Conservation (phyloP, 192 early-diverging fungal species). For the Backusella morwellensis region DNA sequence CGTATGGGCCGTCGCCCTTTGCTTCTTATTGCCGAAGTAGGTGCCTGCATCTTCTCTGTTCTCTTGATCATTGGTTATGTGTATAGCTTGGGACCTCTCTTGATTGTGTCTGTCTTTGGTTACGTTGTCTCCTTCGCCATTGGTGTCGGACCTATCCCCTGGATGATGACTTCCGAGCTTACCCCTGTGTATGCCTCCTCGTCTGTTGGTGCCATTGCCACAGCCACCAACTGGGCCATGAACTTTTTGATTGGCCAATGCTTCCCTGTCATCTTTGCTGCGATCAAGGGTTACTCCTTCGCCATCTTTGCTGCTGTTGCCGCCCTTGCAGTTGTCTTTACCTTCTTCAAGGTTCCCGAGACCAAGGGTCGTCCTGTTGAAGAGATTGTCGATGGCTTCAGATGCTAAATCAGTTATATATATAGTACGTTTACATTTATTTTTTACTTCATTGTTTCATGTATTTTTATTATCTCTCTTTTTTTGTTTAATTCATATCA, state of each 20-base stretch:
- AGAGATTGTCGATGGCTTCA: slow-evolving; percentile 38
- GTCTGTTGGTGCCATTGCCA: slow-evolving; percentile 67
- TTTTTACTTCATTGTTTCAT: not conserved
- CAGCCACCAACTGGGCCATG: slow-evolving; percentile 67
- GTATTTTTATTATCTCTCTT: not conserved
- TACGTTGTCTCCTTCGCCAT: slow-evolving; percentile 78
- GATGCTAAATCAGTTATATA: not conserved
- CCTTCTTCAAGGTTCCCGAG: slow-evolving; percentile 47
- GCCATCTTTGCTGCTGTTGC: not conserved
- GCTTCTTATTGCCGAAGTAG: not conserved
- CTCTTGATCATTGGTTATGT: slow-evolving; percentile 55
- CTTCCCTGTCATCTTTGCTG: slow-evolving; percentile 33
- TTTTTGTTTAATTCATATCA: not conserved
- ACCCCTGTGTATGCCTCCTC: slow-evolving; percentile 73
- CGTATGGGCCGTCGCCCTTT: not conserved
- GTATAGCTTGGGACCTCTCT: slow-evolving; percentile 48
- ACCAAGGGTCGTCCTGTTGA: slow-evolving; percentile 55
- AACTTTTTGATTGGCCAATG: slow-evolving; percentile 45
- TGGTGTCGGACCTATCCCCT: slow-evolving; percentile 79
- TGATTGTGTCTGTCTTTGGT: slow-evolving; percentile 66
- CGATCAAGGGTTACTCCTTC: not conserved
- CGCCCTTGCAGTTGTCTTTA: slow-evolving; percentile 34
- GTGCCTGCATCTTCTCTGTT: not conserved
- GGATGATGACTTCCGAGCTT: slow-evolving; percentile 75
- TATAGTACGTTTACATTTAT: not conserved